These are phyloP conservation scores for Phytopythium kandeliae DNA, from an alignment of 352 stramenopile genomes.

Conservation along the genomic window DNA sequence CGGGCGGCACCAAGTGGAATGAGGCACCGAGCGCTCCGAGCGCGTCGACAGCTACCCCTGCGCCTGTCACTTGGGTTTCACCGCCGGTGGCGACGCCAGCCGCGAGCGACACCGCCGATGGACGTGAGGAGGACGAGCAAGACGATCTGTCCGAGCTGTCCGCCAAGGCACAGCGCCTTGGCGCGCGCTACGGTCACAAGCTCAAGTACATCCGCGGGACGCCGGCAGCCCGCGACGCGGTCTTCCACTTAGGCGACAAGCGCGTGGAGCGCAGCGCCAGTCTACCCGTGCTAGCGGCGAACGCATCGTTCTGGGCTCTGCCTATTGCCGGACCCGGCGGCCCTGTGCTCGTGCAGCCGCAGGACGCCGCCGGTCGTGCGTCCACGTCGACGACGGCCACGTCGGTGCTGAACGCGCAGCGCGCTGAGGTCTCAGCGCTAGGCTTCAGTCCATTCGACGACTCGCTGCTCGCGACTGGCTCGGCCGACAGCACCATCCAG, in stretches of 20 bases:
- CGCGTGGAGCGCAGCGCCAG: slow-evolving; percentile 28
- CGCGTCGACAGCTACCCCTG: not conserved
- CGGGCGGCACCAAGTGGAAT: slow-evolving; percentile 8
- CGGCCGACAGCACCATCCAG: slow-evolving; percentile 49
- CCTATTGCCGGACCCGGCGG: slow-evolving; percentile 54
- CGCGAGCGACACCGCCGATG: not conserved
- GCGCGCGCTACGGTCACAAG: slow-evolving; percentile 70
- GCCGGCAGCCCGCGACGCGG: slow-evolving; percentile 44
- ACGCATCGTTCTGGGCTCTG: slow-evolving; percentile 46
- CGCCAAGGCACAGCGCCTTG: slow-evolving; percentile 59
- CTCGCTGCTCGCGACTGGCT: slow-evolving; percentile 49
- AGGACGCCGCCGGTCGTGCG: slow-evolving; percentile 45
- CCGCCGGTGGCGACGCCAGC: not conserved
- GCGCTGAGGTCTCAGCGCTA: slow-evolving; percentile 51
- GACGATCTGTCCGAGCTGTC: slow-evolving; percentile 22
- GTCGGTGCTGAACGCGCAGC: slow-evolving; percentile 60
- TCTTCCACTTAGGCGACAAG: slow-evolving; percentile 50
- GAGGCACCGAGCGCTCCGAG: not conserved
- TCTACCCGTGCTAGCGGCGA: slow-evolving; percentile 44
- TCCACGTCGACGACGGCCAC: slow-evolving; percentile 14
- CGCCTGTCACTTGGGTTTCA: slow-evolving; percentile 11
- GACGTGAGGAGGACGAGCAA: not conserved
- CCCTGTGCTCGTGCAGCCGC: slow-evolving; percentile 50
- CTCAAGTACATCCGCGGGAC: slow-evolving; percentile 77
- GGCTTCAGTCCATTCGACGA: slow-evolving; percentile 58